phyloP scores from a whole-genome alignment of 306 rosid species.

The Begonia fuchsioides region DNA sequence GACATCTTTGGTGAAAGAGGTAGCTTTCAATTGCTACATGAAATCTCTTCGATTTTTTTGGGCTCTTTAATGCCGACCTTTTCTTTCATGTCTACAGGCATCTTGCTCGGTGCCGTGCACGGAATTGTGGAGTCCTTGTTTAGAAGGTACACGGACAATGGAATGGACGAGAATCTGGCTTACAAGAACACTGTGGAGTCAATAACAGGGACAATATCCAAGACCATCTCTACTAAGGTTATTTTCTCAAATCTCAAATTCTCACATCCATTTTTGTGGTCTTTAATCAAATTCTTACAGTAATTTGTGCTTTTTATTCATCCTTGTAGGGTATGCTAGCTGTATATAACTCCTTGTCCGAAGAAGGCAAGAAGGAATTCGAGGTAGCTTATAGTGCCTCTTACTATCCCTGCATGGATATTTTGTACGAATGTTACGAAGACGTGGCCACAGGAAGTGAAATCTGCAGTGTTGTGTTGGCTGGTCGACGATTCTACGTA shows the following conservation, averaged over 20 bases:
- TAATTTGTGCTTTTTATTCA: not conserved
- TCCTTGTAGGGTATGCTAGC: constrained; percentile 68
- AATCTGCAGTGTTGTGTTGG: constrained; percentile 93
- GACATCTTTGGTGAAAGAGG: constrained; percentile 99
- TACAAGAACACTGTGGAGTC: constrained; percentile 90
- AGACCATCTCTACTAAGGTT: constrained; percentile 81
- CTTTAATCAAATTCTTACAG: not conserved
- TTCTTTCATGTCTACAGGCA: constrained; percentile 38
- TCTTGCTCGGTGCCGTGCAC: constrained; percentile 96
- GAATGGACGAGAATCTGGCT: constrained; percentile 80
- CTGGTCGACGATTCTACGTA: constrained; percentile 92
- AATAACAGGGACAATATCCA: constrained; percentile 75
- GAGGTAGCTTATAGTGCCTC: constrained; percentile 95
- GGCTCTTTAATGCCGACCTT: too few relatives aligned
- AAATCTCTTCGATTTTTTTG: not conserved
- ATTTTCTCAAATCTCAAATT: constrained; percentile 8
- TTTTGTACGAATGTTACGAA: constrained; percentile 93
- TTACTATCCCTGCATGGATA: constrained; percentile 90
- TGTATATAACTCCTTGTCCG: constrained; percentile 62
- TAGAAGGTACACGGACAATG: constrained; percentile 82
- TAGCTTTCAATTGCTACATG: constrained; percentile 7
- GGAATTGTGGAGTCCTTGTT: constrained; percentile 89
- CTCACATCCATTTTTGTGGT: not conserved
- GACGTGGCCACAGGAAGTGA: constrained; percentile 87
- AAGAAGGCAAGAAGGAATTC: constrained; percentile 67